Percentiles rank a stretch among this genome's conserved stretches.
Conservation (phyloP, 257 asterid genomes). For the Osmanthus fragrans region DNA sequence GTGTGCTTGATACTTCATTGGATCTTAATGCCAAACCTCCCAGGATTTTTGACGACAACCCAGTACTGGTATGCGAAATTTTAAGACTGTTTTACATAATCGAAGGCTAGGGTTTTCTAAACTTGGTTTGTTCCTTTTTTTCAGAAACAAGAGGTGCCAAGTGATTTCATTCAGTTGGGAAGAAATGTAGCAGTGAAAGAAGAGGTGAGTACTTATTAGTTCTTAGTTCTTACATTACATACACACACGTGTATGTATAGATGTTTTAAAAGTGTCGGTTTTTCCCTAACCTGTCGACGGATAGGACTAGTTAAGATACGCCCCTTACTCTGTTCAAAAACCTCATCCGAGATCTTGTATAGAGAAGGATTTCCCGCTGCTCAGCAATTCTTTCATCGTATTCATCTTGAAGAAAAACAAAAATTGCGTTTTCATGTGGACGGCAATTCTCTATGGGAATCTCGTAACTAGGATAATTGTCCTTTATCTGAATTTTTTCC, state of each 20-base stretch:
- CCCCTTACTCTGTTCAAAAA: neutral
- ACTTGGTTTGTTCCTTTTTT: conserved; percentile 11
- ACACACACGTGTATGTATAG: neutral
- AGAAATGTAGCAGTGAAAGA: conserved; percentile 36
- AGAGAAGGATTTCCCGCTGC: too few relatives aligned
- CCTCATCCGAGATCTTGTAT: too few relatives aligned
- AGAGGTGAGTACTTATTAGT: conserved; percentile 45
- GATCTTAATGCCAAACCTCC: conserved; percentile 58
- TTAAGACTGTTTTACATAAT: neutral
- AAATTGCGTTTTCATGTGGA: too few relatives aligned
- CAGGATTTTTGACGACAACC: conserved; percentile 28
- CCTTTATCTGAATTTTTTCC: neutral
- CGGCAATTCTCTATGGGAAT: too few relatives aligned
- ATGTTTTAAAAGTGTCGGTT: neutral
- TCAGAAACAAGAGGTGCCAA: conserved; percentile 68
- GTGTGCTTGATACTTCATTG: conserved; percentile 67
- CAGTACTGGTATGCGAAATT: conserved; percentile 17
- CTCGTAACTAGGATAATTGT: too few relatives aligned
- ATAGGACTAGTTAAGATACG: neutral
- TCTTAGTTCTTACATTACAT: neutral
- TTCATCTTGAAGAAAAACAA: too few relatives aligned
- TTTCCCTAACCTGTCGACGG: neutral
- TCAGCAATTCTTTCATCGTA: too few relatives aligned
- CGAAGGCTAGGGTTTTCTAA: too few relatives aligned
- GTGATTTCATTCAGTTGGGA: conserved; percentile 48